Conservation (phyloP, 2,329 filamentous ascomycete species). For the Paecilomyces fulvus region DNA sequence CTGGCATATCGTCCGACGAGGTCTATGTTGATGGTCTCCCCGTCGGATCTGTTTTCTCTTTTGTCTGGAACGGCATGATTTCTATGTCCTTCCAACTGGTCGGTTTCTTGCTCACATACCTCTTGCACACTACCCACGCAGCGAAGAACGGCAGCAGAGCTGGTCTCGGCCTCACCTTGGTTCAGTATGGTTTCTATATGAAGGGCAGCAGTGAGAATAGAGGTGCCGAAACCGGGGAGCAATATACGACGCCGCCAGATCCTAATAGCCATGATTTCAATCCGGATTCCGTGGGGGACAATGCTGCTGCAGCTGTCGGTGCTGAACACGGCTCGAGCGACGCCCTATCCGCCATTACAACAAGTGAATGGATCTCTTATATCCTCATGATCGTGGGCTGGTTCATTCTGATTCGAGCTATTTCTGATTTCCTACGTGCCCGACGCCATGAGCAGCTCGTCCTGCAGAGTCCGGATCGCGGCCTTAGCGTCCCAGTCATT, state of each 20-base stretch:
- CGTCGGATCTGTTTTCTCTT: conserved; percentile 75
- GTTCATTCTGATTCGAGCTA: conserved; percentile 93
- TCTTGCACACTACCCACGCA: conserved; percentile 94
- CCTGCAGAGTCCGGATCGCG: conserved; percentile 82
- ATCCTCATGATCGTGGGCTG: conserved; percentile 93
- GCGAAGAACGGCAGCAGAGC: conserved; percentile 96
- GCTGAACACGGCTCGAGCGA: conserved; percentile 23
- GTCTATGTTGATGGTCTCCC: conserved; percentile 96
- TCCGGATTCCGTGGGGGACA: conserved; percentile 55
- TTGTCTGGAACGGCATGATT: conserved; percentile 78
- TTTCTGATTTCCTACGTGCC: conserved; percentile 81
- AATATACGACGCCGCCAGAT: conserved; percentile 60
- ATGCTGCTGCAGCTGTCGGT: conserved; percentile 20
- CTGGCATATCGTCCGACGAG: conserved; percentile 84
- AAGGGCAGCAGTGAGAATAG: conserved; percentile 50
- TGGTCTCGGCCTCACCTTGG: conserved; percentile 86
- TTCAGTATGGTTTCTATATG: conserved; percentile 97
- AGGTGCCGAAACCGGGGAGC: conserved; percentile 31
- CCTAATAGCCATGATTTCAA: conserved; percentile 89
- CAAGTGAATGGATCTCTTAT: conserved; percentile 84
- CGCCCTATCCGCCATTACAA: conserved; percentile 52
- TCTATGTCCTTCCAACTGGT: conserved; percentile 96
- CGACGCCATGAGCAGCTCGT: conserved; percentile 88
- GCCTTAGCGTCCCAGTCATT: conserved; percentile 75
- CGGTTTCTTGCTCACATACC: conserved; percentile 94